These are phyloP conservation scores for Penicillium macrosclerotiorum DNA, from an alignment of 495 filamentous ascomycete species.

Conservation along the genomic window DNA sequence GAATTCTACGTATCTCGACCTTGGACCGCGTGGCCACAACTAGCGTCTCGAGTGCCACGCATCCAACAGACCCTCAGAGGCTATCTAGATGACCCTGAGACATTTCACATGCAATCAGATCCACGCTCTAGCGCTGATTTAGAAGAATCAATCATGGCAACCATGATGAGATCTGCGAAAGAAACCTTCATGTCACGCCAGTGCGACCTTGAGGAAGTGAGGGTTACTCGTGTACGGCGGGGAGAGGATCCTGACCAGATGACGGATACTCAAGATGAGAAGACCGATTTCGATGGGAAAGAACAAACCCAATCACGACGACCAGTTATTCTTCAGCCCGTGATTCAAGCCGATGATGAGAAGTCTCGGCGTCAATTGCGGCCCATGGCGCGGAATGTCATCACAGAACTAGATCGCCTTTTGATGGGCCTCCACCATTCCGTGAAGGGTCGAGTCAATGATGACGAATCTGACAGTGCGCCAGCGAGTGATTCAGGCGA, in stretches of 20 bases:
- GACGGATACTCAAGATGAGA: slow-evolving; percentile 12
- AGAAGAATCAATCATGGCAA: slow-evolving; percentile 64
- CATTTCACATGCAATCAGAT: slow-evolving; percentile 39
- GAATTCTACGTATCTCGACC: slow-evolving; percentile 37
- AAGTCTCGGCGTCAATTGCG: slow-evolving; percentile 56
- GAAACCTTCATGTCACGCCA: slow-evolving; percentile 51
- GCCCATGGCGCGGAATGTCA: slow-evolving; percentile 62
- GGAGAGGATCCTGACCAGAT: slow-evolving; percentile 1
- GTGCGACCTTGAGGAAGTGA: slow-evolving; percentile 20
- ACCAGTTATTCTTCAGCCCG: slow-evolving; percentile 40
- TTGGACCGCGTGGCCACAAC: slow-evolving; percentile 83
- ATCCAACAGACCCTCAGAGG: slow-evolving; percentile 42
- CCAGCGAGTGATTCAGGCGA: slow-evolving; percentile 16
- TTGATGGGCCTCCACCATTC: slow-evolving; percentile 65
- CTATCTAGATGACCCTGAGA: slow-evolving; percentile 46
- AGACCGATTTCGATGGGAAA: no score
- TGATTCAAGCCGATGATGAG: slow-evolving; percentile 61
- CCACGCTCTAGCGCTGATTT: slow-evolving; percentile 54
- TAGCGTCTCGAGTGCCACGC: slow-evolving; percentile 57
- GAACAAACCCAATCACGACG: no score
- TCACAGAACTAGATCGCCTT: slow-evolving; percentile 63
- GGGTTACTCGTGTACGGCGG: background rate
- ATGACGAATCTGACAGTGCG: slow-evolving; percentile 24
- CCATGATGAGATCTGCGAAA: slow-evolving; percentile 61
- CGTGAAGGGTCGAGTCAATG: slow-evolving; percentile 41